Percentiles rank a stretch among this genome's conserved stretches.
These are phyloP conservation scores for Monascus ruber DNA, from an alignment of 2,329 filamentous ascomycete species.

Conservation along the genomic window DNA sequence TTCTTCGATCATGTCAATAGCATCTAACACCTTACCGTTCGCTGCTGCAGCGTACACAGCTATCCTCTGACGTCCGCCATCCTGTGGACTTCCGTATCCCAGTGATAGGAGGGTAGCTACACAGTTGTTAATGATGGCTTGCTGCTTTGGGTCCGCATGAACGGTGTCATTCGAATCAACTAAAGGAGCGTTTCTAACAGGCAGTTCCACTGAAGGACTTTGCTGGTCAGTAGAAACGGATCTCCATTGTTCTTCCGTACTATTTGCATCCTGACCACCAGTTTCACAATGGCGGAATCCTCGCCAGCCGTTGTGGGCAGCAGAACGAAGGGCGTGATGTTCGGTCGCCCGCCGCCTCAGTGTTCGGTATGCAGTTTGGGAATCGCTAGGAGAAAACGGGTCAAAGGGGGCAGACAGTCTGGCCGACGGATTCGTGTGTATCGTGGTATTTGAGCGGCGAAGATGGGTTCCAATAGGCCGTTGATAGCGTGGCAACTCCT, in stretches of 20 bases:
- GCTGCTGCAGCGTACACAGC: conserved; percentile 35
- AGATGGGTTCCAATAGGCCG: conserved; percentile 1
- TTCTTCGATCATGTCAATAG: conserved; percentile 41
- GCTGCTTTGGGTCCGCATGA: neutral
- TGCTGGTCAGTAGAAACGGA: neutral
- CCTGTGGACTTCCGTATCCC: conserved; percentile 27
- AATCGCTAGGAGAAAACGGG: conserved; percentile 3
- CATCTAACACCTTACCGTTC: conserved; percentile 31
- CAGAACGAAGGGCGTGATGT: conserved; percentile 9
- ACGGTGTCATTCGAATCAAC: neutral
- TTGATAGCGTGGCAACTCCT: neutral
- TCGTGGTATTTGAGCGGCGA: conserved; percentile 15
- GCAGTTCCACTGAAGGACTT: neutral
- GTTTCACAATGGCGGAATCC: neutral
- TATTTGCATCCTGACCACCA: neutral
- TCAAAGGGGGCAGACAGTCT: conserved; percentile 15
- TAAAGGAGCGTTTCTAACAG: neutral
- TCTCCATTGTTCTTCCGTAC: neutral
- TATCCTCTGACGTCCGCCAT: conserved; percentile 28
- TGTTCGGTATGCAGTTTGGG: neutral
- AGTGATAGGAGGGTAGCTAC: conserved; percentile 28
- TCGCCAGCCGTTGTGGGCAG: neutral
- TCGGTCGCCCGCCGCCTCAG: conserved; percentile 20
- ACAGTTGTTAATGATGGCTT: conserved; percentile 22
- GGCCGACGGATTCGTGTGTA: conserved; percentile 11